A percentile compares a stretch with the other conserved stretches of the same genome.
These are phyloP conservation scores for Flueggea neowawraea DNA, from an alignment of 441 rosid species.

Conservation along the genomic window DNA sequence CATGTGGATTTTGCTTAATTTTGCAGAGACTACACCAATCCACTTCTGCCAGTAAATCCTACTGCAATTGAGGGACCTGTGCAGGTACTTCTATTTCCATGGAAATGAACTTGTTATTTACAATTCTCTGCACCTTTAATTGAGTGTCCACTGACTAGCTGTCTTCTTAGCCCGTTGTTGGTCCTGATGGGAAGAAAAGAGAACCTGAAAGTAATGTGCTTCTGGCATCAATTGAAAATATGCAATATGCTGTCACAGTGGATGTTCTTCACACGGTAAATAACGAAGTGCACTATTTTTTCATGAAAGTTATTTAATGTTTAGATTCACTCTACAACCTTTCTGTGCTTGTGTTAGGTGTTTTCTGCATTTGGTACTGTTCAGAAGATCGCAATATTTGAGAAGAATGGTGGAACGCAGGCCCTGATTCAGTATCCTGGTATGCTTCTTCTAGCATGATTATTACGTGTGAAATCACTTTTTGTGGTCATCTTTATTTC, in stretches of 20 bases:
- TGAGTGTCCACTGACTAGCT: conserved; percentile 16
- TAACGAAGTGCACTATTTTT: conserved; percentile 3
- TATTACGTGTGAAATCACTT: background rate
- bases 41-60: conserved; percentile 97
- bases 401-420: conserved; percentile 96
- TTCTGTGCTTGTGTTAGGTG: conserved; percentile 41
- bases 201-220: conserved; percentile 95
- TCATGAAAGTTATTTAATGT: background rate
- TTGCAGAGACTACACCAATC: conserved; percentile 95
- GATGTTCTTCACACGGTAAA: conserved; percentile 89
- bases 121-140: background rate
- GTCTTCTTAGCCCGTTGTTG: conserved; percentile 59
- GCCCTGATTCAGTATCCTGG: conserved; percentile 94
- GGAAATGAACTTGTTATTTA: background rate
- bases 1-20: conserved; percentile 3
- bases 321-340: conserved; percentile 5
- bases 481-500: too few species aligned
- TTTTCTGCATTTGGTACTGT: conserved; percentile 93
- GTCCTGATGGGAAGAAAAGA: conserved; percentile 90
- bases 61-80: conserved; percentile 84
- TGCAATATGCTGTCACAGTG: conserved; percentile 98
- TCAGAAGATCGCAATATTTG: conserved; percentile 96
- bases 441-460: conserved; percentile 22
- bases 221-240: conserved; percentile 93
- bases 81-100: conserved; percentile 50